These are phyloP conservation scores for Phytophthora sojae DNA, from an alignment of 352 stramenopile genomes.

Conservation along the genomic window DNA sequence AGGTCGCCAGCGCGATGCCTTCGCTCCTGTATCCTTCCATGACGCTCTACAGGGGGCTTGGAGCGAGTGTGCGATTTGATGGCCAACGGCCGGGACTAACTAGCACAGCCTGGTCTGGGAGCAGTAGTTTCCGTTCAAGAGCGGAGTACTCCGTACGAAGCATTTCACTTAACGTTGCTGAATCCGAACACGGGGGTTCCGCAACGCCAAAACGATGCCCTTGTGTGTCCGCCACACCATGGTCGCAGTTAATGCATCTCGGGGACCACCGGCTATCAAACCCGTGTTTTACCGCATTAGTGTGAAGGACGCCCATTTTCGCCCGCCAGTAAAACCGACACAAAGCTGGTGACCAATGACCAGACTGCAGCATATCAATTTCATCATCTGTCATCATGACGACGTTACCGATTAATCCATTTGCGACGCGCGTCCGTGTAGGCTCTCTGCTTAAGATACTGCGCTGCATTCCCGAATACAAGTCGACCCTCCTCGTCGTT, in stretches of 20 bases:
- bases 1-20: not conserved
- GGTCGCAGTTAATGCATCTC: not conserved
- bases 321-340: conserved; percentile 6
- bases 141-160: not conserved
- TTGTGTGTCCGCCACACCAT: not conserved
- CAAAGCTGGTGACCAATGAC: not conserved
- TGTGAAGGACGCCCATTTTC: not conserved
- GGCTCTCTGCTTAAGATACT: too few species aligned
- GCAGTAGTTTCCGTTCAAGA: not conserved
- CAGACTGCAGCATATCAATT: not conserved
- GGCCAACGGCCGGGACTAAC: not conserved
- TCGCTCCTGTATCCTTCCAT: not conserved
- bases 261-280: conserved; percentile 2
- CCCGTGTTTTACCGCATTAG: not conserved
- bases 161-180: not conserved
- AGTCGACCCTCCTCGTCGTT: too few species aligned
- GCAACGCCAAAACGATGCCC: not conserved
- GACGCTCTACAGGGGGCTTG: not conserved
- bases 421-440: not conserved
- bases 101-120: not conserved
- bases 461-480: too few species aligned
- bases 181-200: not conserved
- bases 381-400: too few species aligned
- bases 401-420: too few species aligned
- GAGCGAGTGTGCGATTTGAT: not conserved